Base-by-base conservation (phyloP, 495 filamentous ascomycete genomes). In the Tuber indicum region DNA sequence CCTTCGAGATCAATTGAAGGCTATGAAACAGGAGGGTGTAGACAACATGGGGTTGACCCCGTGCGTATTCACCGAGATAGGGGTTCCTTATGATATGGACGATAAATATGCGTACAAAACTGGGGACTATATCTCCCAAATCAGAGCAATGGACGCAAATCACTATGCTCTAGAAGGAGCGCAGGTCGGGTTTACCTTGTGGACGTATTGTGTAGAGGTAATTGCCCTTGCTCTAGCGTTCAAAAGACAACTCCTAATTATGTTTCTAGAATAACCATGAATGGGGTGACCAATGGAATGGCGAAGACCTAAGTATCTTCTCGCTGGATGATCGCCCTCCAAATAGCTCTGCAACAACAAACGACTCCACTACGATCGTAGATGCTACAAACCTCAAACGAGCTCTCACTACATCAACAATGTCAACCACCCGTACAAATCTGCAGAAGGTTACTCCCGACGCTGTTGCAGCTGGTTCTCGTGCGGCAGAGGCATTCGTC, bases 1-100 rank as follows among this genome's bases (percentile, higher is more conserved):
- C 84, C 90, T 99, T 84, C 89, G 90, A 76, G 93, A 98, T 79
- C 96, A 99, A 80, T 89, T 98, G n/a, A 89, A 91, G 26, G 92
- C 92, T 21, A 93, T 99, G 49, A 88, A 90, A 73, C 87, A 96
- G 76, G 96, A 99, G 85, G 97, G 96, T n/a, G 84, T 91, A 26
- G 91, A 95, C 47, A 91, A 95, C 74, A 93, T 97, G 88, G 96
- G 96, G 23, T 89, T 91, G 47, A 96, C 96, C 79, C 96, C 96
- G 1, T 91, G 95, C 79, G 86, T 99, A 17, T 92, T 97, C 83
- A 96, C 93, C 1, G 96, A 99, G 82, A 97, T 98, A 80, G 96
- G 96, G 41, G 97, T 98, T 77, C 96, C 96, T 0, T 99, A 97
- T 82, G 96, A 99, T 84, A 99, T 99, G 96, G 94, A 99, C 82